Conservation (phyloP, 345 rosid species). For the Gossypium arboreum region DNA sequence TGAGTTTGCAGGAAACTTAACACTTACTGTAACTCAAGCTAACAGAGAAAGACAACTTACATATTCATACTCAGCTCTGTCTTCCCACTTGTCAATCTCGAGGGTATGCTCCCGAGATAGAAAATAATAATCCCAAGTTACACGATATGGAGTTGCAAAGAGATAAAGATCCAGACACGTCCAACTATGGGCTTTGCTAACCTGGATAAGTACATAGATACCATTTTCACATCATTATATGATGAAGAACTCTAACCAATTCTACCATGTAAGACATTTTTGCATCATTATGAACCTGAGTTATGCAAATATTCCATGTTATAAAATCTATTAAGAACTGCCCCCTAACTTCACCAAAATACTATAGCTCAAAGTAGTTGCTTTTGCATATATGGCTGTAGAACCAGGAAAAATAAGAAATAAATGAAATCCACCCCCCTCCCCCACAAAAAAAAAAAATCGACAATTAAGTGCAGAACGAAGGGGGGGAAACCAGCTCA, state of each 20-base stretch:
- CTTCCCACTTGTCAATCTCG: conserved; percentile 81
- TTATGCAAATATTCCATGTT: conserved; percentile 1
- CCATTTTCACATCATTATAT: conserved; percentile 10
- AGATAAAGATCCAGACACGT: conserved; percentile 95
- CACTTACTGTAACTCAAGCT: not conserved
- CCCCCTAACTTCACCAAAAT: not conserved
- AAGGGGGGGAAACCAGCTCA: not conserved
- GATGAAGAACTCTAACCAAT: not conserved
- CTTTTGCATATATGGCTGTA: not conserved
- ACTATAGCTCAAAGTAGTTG: not conserved
- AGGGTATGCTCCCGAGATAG: conserved; percentile 77
- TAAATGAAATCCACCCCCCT: not conserved
- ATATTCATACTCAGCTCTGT: conserved; percentile 76
- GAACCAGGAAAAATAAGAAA: not conserved
- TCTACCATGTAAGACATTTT: conserved; percentile 1
- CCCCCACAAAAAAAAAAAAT: not conserved
- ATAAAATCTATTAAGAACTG: not conserved
- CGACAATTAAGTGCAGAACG: not conserved
- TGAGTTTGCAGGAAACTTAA: conserved; percentile 4
- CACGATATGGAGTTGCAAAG: conserved; percentile 90
- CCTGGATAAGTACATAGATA: conserved; percentile 42
- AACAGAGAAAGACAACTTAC: conserved; percentile 41
- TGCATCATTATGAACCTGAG: conserved; percentile 14
- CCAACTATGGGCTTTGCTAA: conserved; percentile 84
- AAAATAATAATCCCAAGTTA: conserved; percentile 94